A percentile compares a stretch with the other conserved stretches of the same genome.
Conservation (phyloP, 208 protist genomes). For the Trichomonas gallinae region DNA sequence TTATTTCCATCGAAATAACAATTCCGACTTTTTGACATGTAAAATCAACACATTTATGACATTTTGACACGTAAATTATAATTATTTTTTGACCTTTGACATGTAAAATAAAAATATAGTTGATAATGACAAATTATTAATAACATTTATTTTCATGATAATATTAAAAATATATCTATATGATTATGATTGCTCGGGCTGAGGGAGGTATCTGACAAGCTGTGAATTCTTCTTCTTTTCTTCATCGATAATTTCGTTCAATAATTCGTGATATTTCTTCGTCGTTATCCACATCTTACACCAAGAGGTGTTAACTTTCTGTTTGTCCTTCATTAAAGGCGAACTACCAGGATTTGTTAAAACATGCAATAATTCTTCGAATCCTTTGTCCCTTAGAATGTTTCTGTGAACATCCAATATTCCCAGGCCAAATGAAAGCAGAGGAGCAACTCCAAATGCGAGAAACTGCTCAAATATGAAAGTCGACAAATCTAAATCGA, state of each 20-base stretch:
- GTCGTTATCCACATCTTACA: not conserved
- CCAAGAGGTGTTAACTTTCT: not conserved
- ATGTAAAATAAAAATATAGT: too few species aligned
- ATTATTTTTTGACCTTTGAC: too few species aligned
- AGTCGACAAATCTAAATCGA: not conserved
- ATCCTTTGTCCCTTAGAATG: not conserved
- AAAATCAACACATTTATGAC: too few species aligned
- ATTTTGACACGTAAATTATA: too few species aligned
- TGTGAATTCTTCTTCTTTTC: not conserved
- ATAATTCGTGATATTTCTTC: not conserved
- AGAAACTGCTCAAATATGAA: slow-evolving; percentile 20
- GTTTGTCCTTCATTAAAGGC: not conserved
- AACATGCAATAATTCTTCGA: not conserved
- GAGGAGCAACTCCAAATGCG: not conserved
- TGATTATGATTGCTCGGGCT: not conserved
- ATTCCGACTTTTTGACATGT: too few species aligned
- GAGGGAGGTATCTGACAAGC: not conserved
- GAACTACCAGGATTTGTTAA: not conserved
- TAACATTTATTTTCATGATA: too few species aligned
- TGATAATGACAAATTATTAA: too few species aligned
- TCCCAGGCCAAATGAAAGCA: not conserved
- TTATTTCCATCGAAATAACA: not conserved
- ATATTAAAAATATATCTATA: too few species aligned
- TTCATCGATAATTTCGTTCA: not conserved
- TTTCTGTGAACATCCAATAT: not conserved